Percentiles rank a stretch among this genome's conserved stretches.
Evolutionary conservation across 1,139 yeast species (phyloP).

Genomic region (Kluyveromyces marxianus): DNA sequence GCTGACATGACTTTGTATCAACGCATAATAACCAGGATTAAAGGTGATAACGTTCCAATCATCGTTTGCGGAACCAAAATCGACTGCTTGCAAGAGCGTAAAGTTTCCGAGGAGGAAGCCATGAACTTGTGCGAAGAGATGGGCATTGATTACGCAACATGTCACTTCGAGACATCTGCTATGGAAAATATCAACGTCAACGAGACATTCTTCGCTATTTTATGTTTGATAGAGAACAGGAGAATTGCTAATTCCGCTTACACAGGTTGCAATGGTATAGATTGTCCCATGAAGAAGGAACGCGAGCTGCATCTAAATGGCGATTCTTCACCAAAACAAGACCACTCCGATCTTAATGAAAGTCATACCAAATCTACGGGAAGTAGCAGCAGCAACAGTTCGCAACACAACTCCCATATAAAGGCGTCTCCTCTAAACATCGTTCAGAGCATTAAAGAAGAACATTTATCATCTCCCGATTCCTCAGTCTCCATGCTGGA

Average conservation of each 20-base stretch:
- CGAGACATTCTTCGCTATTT: slow-evolving; percentile 10
- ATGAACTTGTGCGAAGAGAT: slow-evolving; percentile 11
- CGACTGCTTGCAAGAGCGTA: slow-evolving; percentile 15
- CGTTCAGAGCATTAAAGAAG: too few species aligned
- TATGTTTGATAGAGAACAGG: slow-evolving; percentile 12
- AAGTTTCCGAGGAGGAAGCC: slow-evolving; percentile 8
- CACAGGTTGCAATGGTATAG: not conserved
- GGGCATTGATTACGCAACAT: slow-evolving; percentile 12
- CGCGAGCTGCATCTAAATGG: too few species aligned
- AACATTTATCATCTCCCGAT: too few species aligned
- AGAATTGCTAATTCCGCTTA: not conserved
- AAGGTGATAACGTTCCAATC: slow-evolving; percentile 19
- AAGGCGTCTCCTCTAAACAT: too few species aligned
- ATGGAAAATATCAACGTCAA: slow-evolving; percentile 15
- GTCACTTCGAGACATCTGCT: slow-evolving; percentile 23
- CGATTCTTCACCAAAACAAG: too few species aligned
- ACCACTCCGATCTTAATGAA: too few species aligned
- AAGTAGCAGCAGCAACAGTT: too few species aligned
- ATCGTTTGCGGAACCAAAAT: slow-evolving; percentile 21
- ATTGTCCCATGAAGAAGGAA: not conserved
- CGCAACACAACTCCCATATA: too few species aligned
- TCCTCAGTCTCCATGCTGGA: too few species aligned
- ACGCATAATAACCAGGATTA: slow-evolving; percentile 17
- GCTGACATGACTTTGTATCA: slow-evolving; percentile 16
- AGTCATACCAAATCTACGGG: too few species aligned